Evolutionary conservation across 805 yeast species (phyloP).

Genomic region (Limtongozyma cylindracea): DNA sequence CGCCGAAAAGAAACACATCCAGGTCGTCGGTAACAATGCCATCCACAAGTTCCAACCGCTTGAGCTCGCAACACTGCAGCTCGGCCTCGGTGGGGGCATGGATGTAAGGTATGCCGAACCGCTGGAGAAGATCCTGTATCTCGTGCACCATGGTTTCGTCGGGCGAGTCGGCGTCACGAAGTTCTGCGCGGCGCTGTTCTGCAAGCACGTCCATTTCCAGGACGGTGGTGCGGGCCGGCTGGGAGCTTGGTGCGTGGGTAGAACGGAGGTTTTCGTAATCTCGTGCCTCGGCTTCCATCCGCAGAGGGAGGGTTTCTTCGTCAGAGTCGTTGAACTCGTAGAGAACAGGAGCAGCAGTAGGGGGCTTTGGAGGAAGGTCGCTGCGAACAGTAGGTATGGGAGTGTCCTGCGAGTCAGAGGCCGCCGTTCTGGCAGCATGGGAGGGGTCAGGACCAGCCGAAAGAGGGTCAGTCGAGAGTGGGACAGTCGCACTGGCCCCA

Average conservation of each 20-base stretch:
- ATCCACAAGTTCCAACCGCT: conserved; percentile 51
- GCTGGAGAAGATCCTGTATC: conserved; percentile 63
- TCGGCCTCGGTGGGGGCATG: conserved; percentile 99
- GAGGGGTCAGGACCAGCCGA: too few relatives aligned
- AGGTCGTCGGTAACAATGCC: conserved; percentile 96
- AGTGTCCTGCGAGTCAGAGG: too few relatives aligned
- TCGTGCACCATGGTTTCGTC: conserved; percentile 68
- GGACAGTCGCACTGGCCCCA: too few relatives aligned
- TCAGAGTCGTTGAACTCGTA: conserved; percentile 61
- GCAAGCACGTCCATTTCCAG: conserved; percentile 22
- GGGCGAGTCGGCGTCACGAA: conserved; percentile 86
- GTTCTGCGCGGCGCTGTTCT: conserved; percentile 38
- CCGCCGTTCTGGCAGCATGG: too few relatives aligned
- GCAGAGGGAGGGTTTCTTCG: conserved; percentile 38
- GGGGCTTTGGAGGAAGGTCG: too few relatives aligned
- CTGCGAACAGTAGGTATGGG: too few relatives aligned
- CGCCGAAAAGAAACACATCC: conserved; percentile 89
- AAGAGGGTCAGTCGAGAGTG: too few relatives aligned
- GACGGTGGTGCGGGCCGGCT: conserved; percentile 9
- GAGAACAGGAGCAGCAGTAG: conserved; percentile 10
- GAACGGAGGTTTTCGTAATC: conserved; percentile 31
- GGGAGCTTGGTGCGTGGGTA: conserved; percentile 4
- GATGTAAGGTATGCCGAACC: conserved; percentile 85
- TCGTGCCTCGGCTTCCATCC: conserved; percentile 48
- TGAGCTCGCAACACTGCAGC: conserved; percentile 83